A percentile compares a stretch with the other conserved stretches of the same genome.
phyloP scores from a whole-genome alignment of 305 asterid species.

The Nicotiana rustica region DNA sequence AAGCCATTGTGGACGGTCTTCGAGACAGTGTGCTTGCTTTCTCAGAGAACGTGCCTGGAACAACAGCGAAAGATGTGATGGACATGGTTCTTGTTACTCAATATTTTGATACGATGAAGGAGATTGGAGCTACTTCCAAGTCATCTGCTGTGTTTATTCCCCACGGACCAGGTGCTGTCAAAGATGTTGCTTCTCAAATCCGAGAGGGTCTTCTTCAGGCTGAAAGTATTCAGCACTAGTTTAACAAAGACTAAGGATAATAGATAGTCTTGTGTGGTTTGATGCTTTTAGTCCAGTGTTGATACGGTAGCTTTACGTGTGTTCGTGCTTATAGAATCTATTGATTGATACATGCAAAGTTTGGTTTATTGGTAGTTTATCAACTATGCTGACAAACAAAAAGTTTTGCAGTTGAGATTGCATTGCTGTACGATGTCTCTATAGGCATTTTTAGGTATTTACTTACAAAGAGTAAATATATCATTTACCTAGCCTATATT shows the following conservation, averaged over 20 bases:
- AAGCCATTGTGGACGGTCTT: conserved; percentile 54
- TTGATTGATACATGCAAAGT: not conserved
- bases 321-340: not conserved
- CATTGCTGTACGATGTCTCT: not conserved
- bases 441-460: not conserved
- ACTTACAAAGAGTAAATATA: not conserved
- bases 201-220: conserved; percentile 53
- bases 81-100: conserved; percentile 54
- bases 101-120: conserved; percentile 54
- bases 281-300: not conserved
- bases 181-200: conserved; percentile 49
- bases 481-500: not conserved
- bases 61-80: conserved; percentile 53
- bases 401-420: not conserved
- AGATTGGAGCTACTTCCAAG: conserved; percentile 51
- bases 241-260: not conserved
- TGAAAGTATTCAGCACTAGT: conserved; percentile 35
- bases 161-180: conserved; percentile 56
- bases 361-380: conserved; percentile 6
- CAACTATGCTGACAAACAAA: not conserved
- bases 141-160: conserved; percentile 50
- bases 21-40: conserved; percentile 51
- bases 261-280: not conserved
- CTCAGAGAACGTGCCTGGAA: conserved; percentile 54
- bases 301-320: not conserved